Evolutionary conservation across 192 early-diverging fungal genomes (phyloP).

Genomic region (Coemansia sp.): DNA sequence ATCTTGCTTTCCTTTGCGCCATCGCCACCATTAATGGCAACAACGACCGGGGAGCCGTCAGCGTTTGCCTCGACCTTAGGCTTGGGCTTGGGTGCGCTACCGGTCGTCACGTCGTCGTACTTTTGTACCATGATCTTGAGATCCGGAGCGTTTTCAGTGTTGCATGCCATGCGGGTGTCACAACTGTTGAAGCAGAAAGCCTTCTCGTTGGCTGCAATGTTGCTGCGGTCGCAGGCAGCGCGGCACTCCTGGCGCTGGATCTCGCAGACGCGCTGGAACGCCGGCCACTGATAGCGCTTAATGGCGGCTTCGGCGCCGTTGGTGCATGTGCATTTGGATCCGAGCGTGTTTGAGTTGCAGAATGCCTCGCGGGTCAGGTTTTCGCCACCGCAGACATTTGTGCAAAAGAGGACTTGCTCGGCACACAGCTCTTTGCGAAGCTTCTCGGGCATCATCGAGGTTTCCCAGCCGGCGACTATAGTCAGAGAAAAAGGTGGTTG

Average conservation of each 20-base stretch:
- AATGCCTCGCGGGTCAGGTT: conserved; percentile 42
- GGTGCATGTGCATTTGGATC: conserved; percentile 45
- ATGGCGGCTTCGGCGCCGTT: conserved; percentile 52
- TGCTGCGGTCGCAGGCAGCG: conserved; percentile 30
- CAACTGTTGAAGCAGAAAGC: conserved; percentile 49
- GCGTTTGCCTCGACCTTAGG: conserved; percentile 1
- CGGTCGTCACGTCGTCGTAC: conserved; percentile 41
- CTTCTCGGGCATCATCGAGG: conserved; percentile 47
- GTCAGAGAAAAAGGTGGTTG: too few relatives aligned
- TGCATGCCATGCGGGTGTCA: conserved; percentile 38
- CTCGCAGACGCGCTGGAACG: conserved; percentile 54
- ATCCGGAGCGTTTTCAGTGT: conserved; percentile 31
- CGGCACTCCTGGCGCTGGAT: conserved; percentile 42
- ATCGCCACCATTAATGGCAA: conserved; percentile 2
- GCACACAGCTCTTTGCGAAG: conserved; percentile 52
- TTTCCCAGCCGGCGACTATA: conserved; percentile 44
- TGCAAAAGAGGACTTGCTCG: conserved; percentile 52
- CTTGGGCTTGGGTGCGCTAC: conserved; percentile 25
- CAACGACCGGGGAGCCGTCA: background rate
- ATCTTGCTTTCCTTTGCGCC: conserved; percentile 13
- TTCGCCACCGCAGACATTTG: conserved; percentile 51
- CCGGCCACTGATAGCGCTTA: conserved; percentile 51
- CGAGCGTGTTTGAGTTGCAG: conserved; percentile 49
- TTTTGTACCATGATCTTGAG: conserved; percentile 51
- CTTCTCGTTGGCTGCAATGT: conserved; percentile 23